phyloP scores from a whole-genome alignment of 208 protist species.

The Leishmania lainsoni region DNA sequence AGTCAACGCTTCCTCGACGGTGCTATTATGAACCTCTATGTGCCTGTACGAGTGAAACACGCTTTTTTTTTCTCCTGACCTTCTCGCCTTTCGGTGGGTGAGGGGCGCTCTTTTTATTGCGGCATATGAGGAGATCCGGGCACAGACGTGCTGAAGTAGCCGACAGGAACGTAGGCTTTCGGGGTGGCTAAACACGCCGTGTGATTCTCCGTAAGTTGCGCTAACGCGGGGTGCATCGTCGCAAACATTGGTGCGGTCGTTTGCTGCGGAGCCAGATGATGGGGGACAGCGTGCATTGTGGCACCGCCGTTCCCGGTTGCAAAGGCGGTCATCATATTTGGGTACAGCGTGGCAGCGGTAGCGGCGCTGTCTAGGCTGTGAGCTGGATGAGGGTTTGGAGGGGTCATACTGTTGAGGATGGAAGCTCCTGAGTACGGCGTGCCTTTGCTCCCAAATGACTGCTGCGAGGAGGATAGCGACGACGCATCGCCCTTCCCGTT shows the following conservation, averaged over 20 bases:
- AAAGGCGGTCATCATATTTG: neutral
- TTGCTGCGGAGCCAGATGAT: neutral
- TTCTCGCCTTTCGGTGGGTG: neutral
- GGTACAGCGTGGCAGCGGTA: neutral
- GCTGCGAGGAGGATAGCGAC: conserved; percentile 13
- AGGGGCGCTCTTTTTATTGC: neutral
- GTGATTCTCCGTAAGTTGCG: neutral
- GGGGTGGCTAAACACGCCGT: neutral
- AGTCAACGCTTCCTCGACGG: neutral
- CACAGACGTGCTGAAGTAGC: conserved; percentile 4
- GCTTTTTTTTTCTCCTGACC: neutral
- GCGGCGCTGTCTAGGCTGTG: conserved; percentile 1
- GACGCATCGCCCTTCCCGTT: conserved; percentile 7
- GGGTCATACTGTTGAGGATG: neutral
- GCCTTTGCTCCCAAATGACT: conserved; percentile 1
- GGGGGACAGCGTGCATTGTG: neutral
- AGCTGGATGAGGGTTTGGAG: neutral
- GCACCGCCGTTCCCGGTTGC: neutral
- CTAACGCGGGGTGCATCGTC: neutral
- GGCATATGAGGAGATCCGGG: neutral
- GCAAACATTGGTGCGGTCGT: neutral
- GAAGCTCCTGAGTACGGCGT: neutral
- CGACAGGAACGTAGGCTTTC: neutral
- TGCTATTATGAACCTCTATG: neutral
- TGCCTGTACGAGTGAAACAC: neutral